Evolutionary conservation across 305 asterid species (phyloP), one percentile per base, ranked within the genome.

Genomic region (Fraxinus baroniana): DNA sequence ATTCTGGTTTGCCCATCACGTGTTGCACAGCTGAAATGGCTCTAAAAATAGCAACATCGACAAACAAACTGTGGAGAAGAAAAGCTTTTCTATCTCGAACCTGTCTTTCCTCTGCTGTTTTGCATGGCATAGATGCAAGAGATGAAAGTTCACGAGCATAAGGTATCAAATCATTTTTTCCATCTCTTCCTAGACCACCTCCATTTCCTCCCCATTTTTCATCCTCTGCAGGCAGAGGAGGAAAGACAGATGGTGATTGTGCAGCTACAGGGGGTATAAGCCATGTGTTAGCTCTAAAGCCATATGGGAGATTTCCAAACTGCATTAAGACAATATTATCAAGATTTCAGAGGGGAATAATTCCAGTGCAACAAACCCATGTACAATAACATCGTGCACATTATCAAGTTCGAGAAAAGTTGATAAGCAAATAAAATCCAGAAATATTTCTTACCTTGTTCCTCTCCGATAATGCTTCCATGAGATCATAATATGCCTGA

Each of bases 131-230:
- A 78, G 98, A 93, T 78, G 98, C 95, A 82, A 95, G 91, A 88
- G 86, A 90, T 81, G 85, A 62, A 86, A 95, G 90, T 71, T 93
- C 98, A 86, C 90, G 89, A 52, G 97, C 97, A 84, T 88, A 94
- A 86, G 99, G 97, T 60, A 94, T 85, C 85, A 91, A 85, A 89
- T 94, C 95, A 79, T 90, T 90, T 89, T 91, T 88, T 15, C 98
- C 97, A 87, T 91, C 97, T 90, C 94, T 89, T 87, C 97, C 98
- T n/a, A 92, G 94, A 80, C 99, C 98, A 83, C 99, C 99, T 78
- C 99, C 99, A 88, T 92, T 88, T 79, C 98, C 99, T 86, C 97
- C 99, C 98, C 99, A 95, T 78, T 87, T 93, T 87, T 91, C 98
- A 80, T 95, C 98, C 90, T 95, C 99, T 10, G 88, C 86, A 13